Percentiles rank a stretch among this genome's conserved stretches.
phyloP scores from a whole-genome alignment of 306 rosid genomes.

The Lathyrus aphaca region DNA sequence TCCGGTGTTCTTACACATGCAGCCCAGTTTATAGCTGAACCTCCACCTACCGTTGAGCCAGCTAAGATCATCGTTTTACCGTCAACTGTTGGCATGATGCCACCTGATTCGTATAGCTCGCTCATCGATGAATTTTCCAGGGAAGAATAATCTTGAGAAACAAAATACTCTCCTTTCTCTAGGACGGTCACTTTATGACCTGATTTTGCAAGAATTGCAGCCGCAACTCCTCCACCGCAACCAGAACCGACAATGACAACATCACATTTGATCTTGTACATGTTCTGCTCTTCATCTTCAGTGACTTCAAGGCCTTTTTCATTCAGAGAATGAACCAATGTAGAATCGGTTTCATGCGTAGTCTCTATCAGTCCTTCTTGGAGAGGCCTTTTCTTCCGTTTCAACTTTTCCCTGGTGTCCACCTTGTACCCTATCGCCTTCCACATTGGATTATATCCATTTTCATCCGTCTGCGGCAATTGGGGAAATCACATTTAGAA shows the following conservation, averaged over 20 bases:
- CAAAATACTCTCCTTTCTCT: conserved; percentile 90
- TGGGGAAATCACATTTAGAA: background rate
- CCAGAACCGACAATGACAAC: conserved; percentile 87
- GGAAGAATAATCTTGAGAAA: conserved; percentile 76
- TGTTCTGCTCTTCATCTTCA: conserved; percentile 46
- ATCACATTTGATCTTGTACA: conserved; percentile 83
- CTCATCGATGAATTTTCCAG: conserved; percentile 79
- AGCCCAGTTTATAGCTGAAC: conserved; percentile 93
- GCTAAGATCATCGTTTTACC: conserved; percentile 79
- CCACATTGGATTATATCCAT: conserved; percentile 65
- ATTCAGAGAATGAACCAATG: conserved; percentile 56
- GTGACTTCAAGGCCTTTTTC: conserved; percentile 69
- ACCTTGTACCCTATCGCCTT: conserved; percentile 68
- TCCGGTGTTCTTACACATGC: conserved; percentile 84
- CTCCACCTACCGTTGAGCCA: conserved; percentile 95
- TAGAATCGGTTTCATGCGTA: conserved; percentile 51
- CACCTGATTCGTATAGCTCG: conserved; percentile 73
- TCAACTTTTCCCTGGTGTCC: conserved; percentile 55
- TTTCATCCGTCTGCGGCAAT: conserved; percentile 58
- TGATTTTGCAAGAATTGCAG: conserved; percentile 79
- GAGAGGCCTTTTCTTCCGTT: conserved; percentile 69
- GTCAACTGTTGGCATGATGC: conserved; percentile 61
- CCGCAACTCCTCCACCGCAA: conserved; percentile 97
- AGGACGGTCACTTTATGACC: conserved; percentile 80
- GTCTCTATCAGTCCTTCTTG: conserved; percentile 75